Conservation (phyloP, 441 rosid species). For the Gossypium trilobum region DNA sequence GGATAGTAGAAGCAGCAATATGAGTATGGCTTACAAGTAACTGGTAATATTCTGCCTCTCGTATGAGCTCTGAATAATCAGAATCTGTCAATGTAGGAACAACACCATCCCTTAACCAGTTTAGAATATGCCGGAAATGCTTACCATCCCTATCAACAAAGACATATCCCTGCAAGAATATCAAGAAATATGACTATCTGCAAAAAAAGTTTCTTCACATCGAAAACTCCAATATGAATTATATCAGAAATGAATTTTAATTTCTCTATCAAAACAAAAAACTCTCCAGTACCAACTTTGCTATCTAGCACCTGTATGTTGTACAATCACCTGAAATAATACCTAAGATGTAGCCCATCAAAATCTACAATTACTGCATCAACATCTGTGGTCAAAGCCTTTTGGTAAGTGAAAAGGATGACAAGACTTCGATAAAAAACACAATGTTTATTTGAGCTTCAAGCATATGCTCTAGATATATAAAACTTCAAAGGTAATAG, state of each 20-base stretch:
- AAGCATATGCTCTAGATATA: neutral
- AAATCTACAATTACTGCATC: neutral
- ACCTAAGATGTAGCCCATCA: neutral
- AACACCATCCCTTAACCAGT: conserved; percentile 87
- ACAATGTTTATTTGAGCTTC: neutral
- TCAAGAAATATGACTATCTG: conserved; percentile 8
- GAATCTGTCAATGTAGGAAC: conserved; percentile 51
- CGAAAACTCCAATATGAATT: conserved; percentile 1
- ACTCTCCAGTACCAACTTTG: neutral
- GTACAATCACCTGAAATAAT: neutral
- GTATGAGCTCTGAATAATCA: conserved; percentile 56
- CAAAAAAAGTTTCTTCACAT: neutral
- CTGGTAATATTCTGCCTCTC: conserved; percentile 86
- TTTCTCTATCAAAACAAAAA: neutral
- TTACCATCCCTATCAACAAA: conserved; percentile 87
- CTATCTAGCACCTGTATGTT: neutral
- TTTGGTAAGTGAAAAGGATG: neutral
- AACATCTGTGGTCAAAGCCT: neutral
- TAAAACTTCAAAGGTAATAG: too few relatives aligned
- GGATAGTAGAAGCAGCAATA: conserved; percentile 4
- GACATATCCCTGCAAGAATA: conserved; percentile 54
- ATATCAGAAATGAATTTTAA: neutral
- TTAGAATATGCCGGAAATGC: conserved; percentile 73
- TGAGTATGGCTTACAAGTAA: conserved; percentile 48
- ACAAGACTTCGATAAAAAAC: neutral